Base-by-base conservation (phyloP, 345 rosid genomes). In the Erodium maritimum region DNA sequence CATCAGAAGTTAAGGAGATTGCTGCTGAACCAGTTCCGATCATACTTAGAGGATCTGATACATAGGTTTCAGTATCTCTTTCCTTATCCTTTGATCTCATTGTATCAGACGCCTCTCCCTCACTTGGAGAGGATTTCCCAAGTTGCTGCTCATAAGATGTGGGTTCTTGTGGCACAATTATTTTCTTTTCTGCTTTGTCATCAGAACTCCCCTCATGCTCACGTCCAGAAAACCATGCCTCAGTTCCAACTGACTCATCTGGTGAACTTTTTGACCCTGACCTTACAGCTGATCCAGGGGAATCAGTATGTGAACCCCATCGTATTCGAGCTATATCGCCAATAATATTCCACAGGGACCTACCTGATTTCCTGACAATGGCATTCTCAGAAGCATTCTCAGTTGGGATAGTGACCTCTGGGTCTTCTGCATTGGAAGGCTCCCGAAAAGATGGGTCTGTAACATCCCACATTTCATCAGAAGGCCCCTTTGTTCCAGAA, bases 381-480 rank as follows among this genome's bases (percentile, higher is more conserved):
- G 69, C 67, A 65, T 73, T 71, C 50, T 68, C 83, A 42, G 61
- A 61, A 57, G 69, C 65, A 65, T 73, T 71, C 45, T 68, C 83
- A 48, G 61, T 59, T 56, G 67, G 55, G 53, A 69, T 65, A 65
- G 58, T 72, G 52, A 57, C 77, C 66, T 76, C 81, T 23, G 66
- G 50, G 54, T 69, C 77, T 68, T 72, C 82, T 55, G 64, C 67
- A 59, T 68, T 74, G 61, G 77, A 68, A 60, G 65, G 71, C 67
- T 71, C 79, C 74, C 68, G 82, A 58, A 67, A 52, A 67, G 86
- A 74, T 61, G 88, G 69, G 8, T 79, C 78, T 0, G 75, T 74
- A 55, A 80, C 88, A 66, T 82, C 75, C 99, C 99, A 93, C 82
- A 86, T 73, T 67, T 89, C 91, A 75, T 87, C 94, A 67, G 88